Percentiles rank a stretch among this genome's conserved stretches.
These are phyloP conservation scores for Teratosphaeria viscida DNA, from an alignment of 2,329 filamentous ascomycete genomes.

Conservation along the genomic window DNA sequence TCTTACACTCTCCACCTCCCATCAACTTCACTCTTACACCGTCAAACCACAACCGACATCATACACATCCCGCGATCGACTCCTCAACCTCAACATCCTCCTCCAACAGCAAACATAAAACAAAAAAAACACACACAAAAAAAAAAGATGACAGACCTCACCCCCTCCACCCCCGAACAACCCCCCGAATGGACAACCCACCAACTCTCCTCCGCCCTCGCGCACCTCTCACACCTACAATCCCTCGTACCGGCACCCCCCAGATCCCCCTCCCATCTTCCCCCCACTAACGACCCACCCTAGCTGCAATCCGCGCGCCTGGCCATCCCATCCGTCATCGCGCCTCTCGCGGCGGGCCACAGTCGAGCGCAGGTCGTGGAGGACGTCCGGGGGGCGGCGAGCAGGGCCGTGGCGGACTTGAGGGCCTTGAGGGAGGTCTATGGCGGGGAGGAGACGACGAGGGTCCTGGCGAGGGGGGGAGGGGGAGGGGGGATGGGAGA, in stretches of 20 bases:
- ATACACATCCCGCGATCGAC: not conserved
- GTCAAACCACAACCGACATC: not conserved
- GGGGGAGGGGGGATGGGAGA: conserved; percentile 14
- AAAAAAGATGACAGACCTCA: not conserved
- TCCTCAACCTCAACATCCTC: too few species aligned
- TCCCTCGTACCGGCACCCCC: conserved; percentile 25
- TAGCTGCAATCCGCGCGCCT: conserved; percentile 35
- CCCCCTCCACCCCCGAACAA: not conserved
- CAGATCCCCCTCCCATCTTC: not conserved
- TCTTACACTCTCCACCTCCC: not conserved
- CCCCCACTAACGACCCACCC: conserved; percentile 5
- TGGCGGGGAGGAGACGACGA: conserved; percentile 27
- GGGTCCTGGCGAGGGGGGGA: conserved; percentile 24
- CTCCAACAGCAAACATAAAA: not conserved
- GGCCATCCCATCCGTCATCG: conserved; percentile 32
- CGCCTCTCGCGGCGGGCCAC: conserved; percentile 23
- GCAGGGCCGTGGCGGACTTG: conserved; percentile 27
- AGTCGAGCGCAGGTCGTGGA: conserved; percentile 27
- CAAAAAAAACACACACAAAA: too few species aligned
- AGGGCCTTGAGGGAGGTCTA: conserved; percentile 29
- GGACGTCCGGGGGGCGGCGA: conserved; percentile 28
- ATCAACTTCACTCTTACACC: not conserved
- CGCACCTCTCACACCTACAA: conserved; percentile 34
- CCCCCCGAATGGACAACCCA: conserved; percentile 9
- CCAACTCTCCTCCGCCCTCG: conserved; percentile 30